phyloP scores from a whole-genome alignment of 208 protist species.

The Histomonas meleagridis region DNA sequence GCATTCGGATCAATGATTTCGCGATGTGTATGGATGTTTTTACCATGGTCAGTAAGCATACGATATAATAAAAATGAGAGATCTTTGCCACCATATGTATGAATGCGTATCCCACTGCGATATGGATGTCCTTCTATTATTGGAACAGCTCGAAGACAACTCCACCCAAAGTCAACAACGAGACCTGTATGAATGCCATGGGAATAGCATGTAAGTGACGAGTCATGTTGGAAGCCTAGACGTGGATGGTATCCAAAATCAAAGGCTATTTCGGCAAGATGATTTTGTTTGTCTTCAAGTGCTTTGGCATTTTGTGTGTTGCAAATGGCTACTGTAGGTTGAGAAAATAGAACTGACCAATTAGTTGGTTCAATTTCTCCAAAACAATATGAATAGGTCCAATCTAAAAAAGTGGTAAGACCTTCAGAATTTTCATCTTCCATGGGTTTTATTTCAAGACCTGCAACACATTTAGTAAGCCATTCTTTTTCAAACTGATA shows the following conservation, averaged over 20 bases:
- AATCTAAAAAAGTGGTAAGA: slow-evolving; percentile 11
- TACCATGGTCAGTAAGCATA: neutral
- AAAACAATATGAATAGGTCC: neutral
- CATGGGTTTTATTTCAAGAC: neutral
- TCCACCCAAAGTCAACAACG: slow-evolving; percentile 11
- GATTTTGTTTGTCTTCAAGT: neutral
- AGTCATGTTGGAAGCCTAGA: neutral
- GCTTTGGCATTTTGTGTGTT: neutral
- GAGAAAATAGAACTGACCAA: neutral
- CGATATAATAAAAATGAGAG: neutral
- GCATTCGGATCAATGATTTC: neutral
- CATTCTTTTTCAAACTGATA: neutral
- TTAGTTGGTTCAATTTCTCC: neutral
- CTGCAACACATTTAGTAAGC: neutral
- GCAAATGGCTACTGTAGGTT: neutral
- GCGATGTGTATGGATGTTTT: neutral
- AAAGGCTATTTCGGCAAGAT: neutral
- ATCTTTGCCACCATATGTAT: neutral
- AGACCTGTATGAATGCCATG: slow-evolving; percentile 17
- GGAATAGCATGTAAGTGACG: neutral
- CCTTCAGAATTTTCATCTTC: neutral
- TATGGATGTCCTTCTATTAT: neutral
- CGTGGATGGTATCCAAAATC: neutral
- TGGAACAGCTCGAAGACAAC: neutral
- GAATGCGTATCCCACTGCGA: neutral